A percentile compares a stretch with the other conserved stretches of the same genome.
phyloP scores from a whole-genome alignment of 305 asterid species.

The Stenogyne calaminthoides region DNA sequence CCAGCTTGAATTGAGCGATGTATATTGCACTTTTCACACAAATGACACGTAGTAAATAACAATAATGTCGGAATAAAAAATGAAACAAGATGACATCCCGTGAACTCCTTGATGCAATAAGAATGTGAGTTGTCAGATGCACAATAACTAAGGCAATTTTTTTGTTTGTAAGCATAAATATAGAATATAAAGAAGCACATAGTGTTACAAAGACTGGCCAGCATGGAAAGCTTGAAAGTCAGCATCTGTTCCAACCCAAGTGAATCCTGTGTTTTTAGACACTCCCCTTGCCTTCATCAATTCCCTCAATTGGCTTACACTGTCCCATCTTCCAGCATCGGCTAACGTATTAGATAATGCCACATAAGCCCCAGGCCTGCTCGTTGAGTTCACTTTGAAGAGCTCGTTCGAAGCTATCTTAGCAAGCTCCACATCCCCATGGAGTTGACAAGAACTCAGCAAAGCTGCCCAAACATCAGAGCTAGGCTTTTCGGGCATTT shows the following conservation, averaged over 20 bases:
- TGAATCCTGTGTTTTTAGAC: conserved; percentile 74
- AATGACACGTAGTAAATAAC: background rate
- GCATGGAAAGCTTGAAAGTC: conserved; percentile 71
- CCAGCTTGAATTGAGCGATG: background rate
- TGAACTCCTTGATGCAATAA: background rate
- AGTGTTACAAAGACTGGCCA: conserved; percentile 37
- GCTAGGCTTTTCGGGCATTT: conserved; percentile 70
- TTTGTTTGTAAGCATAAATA: background rate
- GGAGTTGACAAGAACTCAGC: conserved; percentile 79
- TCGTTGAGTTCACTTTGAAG: conserved; percentile 43
- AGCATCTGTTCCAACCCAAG: conserved; percentile 74
- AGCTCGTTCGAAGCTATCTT: conserved; percentile 76
- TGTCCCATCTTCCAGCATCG: conserved; percentile 89
- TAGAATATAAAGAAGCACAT: background rate
- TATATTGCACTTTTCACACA: too few relatives aligned
- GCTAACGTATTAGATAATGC: conserved; percentile 82
- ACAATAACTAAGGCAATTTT: background rate
- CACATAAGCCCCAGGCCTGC: conserved; percentile 83
- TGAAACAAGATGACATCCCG: background rate
- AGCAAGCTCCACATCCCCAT: conserved; percentile 88
- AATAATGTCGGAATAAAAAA: background rate
- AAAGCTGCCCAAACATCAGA: conserved; percentile 95
- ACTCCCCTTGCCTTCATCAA: conserved; percentile 78
- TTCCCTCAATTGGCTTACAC: conserved; percentile 77
- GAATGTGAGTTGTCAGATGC: background rate